Base-by-base conservation (phyloP, 805 yeast species). In the Clavispora santaluciae region DNA sequence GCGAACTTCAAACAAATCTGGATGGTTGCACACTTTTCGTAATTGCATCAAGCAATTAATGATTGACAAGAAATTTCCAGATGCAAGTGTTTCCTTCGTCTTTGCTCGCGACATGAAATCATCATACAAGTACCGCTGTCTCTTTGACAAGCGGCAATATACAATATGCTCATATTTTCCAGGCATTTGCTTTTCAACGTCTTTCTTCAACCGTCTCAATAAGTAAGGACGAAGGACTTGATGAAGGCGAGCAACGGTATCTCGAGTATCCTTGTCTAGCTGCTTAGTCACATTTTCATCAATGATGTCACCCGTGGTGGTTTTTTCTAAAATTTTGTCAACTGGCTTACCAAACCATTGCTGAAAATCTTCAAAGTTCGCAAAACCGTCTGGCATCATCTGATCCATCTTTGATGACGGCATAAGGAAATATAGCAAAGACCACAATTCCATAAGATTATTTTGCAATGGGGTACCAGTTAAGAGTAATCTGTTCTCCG, bases 321-420 rank as follows among this genome's bases (percentile, higher is more conserved):
- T 59, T 43, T 79, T 83, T 60, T 93, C 97, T 40, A 93, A 81
- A 45, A 93, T 79, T 50, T 79, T 85, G 59, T 93, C 98, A 4
- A 93, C 97, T 0, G 99, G 99, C 45, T 82, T 78, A n/a, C 97
- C 96, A 63, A 93, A 93, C 99, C 99, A 93, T 49, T 86, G 95
- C 55, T 93, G 99, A 61, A 93, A 93, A 55, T 93, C 96, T 49
- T 87, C 93, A 44, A 93, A 70, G 55, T 91, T 89, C 1, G 99
- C 98, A 75, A 93, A 93, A 2, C 98, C 99, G 38, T 84, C 90
- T 0, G 96, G 91, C 89, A 87, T 83, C 11, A 83, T 75, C 48
- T 82, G 84, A 36, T 64, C 70, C 1, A 76, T 79, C 40, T 81
- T 81, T 0, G 88, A 72, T 1, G 95, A 84, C 0, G 99, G 99